Evolutionary conservation across 2,329 filamentous ascomycete genomes (phyloP).

Genomic region (Hypoxylon sp.): DNA sequence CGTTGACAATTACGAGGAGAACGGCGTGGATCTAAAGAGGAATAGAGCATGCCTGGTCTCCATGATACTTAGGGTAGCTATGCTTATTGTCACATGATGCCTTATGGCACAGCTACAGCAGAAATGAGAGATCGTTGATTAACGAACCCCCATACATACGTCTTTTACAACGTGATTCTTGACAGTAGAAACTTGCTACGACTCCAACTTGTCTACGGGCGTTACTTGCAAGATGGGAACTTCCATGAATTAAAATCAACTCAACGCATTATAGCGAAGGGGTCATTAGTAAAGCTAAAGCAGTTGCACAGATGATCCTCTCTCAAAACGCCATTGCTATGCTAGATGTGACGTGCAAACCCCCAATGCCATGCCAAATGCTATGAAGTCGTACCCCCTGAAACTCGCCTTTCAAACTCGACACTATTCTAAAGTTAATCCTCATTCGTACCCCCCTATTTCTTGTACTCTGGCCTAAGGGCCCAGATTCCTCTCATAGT

Average conservation of each 20-base stretch:
- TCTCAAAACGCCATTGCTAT: slow-evolving; percentile 35
- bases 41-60: slow-evolving; percentile 56
- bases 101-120: slow-evolving; percentile 54
- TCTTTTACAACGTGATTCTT: not conserved
- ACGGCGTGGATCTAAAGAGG: slow-evolving; percentile 77
- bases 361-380: slow-evolving; percentile 17
- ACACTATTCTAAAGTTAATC: not conserved
- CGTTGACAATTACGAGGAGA: slow-evolving; percentile 80
- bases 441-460: not conserved
- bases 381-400: not conserved
- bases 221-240: not conserved
- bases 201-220: not conserved
- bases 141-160: slow-evolving; percentile 25
- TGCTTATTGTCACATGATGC: slow-evolving; percentile 55
- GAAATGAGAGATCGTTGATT: slow-evolving; percentile 51
- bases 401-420: not conserved
- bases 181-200: not conserved
- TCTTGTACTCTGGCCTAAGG: slow-evolving; percentile 50
- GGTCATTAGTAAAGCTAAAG: not conserved
- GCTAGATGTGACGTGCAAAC: slow-evolving; percentile 7
- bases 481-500: slow-evolving; percentile 69
- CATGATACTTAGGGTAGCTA: slow-evolving; percentile 51
- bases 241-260: not conserved
- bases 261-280: not conserved
- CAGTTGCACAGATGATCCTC: not conserved